phyloP scores from a whole-genome alignment of 768 basidiomycete genomes.

The Rickenella mellea region DNA sequence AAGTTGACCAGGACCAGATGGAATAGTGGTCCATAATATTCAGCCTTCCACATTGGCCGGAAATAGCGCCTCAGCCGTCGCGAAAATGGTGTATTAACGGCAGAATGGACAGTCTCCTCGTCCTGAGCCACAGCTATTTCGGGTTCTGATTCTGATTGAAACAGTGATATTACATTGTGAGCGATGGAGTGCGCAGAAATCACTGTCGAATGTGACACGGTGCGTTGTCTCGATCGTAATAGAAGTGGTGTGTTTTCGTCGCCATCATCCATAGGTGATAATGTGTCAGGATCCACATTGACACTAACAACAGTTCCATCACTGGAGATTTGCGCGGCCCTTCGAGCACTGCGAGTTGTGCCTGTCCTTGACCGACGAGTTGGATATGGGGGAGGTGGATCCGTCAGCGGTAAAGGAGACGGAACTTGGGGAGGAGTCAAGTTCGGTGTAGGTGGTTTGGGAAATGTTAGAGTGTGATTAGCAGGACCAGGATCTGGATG shows the following conservation, averaged over 20 bases:
- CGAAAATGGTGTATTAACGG: slow-evolving; percentile 1
- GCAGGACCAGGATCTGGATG: no score
- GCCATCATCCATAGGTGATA: slow-evolving; percentile 16
- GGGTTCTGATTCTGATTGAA: slow-evolving; percentile 39
- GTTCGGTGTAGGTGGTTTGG: no score
- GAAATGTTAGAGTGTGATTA: no score
- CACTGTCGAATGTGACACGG: slow-evolving; percentile 44
- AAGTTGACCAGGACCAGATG: slow-evolving; percentile 72
- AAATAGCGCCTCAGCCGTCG: slow-evolving; percentile 51
- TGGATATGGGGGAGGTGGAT: slow-evolving; percentile 72
- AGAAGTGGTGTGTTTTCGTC: slow-evolving; percentile 45
- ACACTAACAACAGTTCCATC: slow-evolving; percentile 17
- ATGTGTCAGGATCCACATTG: slow-evolving; percentile 2
- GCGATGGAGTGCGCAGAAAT: slow-evolving; percentile 49
- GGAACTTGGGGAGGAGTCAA: no score
- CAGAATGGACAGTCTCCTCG: slow-evolving; percentile 11
- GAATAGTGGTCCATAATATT: slow-evolving; percentile 58
- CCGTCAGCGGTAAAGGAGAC: slow-evolving; percentile 15
- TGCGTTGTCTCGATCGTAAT: slow-evolving; percentile 31
- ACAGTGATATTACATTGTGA: slow-evolving; percentile 64
- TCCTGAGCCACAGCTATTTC: slow-evolving; percentile 29
- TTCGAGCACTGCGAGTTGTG: slow-evolving; percentile 19
- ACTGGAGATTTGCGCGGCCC: slow-evolving; percentile 26
- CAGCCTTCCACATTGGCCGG: slow-evolving; percentile 40
- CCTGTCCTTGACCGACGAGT: slow-evolving; percentile 33